Evolutionary conservation across 371 early-diverging fungal species (phyloP), one percentile per base, ranked within the genome.

Genomic region (Umbelopsis sp.): DNA sequence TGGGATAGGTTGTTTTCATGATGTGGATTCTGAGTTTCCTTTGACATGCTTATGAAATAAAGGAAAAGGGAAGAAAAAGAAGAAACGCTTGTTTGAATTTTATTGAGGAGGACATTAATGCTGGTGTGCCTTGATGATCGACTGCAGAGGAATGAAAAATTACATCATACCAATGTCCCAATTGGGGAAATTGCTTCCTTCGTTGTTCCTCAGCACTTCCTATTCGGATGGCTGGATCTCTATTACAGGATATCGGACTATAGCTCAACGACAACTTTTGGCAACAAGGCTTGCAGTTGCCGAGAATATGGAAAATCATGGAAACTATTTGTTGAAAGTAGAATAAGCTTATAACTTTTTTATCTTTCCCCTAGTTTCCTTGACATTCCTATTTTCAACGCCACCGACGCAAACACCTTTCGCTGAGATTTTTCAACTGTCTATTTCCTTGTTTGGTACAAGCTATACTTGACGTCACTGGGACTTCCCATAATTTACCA

Each of bases 61-160:
- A 18, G 18, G n/a, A 35, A 29, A 29, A 29, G 29, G 35, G 32
- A 18, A 57, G n/a, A n/a, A 57, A 35, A 57, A 37, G 35, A 57
- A 57, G 57, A 51, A 51, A 50, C 10, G 52, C 2, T 41, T 41
- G 7, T 41, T 41, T 41, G 1, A 7, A 41, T 12, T 41, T 41
- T 41, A 7, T 5, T 41, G 29, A 41, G 41, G 41, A 41, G 12
- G 41, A 7, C 41, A 41, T 41, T 41, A 41, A 41, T 41, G 41
- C 12, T 41, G 41, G 41, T 41, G 41, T 57, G 35, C 57, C 57
- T 57, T 57, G 35, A 57, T 37, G 57, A 57, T 57, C 57, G 57
- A 14, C 57, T 57, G 12, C 29, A 35, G 11, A 35, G 1, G 48
- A 20, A 48, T n/a, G 20, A n/a, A 16, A 2, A 18, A 35, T 57